Base-by-base conservation (phyloP, 371 early-diverging fungal genomes). In the Apophysomyces ossiformis region DNA sequence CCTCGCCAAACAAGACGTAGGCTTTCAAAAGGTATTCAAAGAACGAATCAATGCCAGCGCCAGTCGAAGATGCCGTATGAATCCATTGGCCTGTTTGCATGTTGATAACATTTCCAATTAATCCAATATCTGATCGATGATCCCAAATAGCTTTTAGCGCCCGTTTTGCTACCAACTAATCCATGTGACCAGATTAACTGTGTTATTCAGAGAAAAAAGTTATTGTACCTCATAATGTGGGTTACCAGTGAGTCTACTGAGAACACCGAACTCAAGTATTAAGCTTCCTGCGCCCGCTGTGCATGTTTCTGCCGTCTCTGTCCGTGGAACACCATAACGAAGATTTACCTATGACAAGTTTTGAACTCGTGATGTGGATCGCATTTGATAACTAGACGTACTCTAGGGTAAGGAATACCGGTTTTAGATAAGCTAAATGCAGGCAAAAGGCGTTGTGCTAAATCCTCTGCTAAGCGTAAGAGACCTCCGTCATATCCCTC, bases 1-100 rank as follows among this genome's bases (percentile, higher is more conserved):
- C 63, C 61, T 95, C 96, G 9, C 92, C 95, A 82, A 98, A 93
- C 13, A 96, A 83, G 5, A 96, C 80, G 67, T 93, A 89, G 0
- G 92, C 87, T 74, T 98, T 98, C 16, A 96, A 70, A 41, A 96
- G 77, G 66, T 98, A 98, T 81, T 97, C 98, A 75, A 90, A 97
- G 26, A 92, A 89, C 7, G 96, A 95, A 77, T 98, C 99, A 21
- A 95, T 87, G 39, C 98, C 97, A 4, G 97, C 98, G 15, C 97
- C 95, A 15, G 95, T 89, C 7, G 91, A 87, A 18, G 90, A 79
- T n/a, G 88, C 84, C 3, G 83, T 77, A 37, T 89, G 85, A n/a
- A 85, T 78, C 94, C 94, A 93, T 59, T 83, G 75, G 1, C 89
- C 91, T 18, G 83, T 83, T 47, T 84, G 83, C 15, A 94, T 76